Percentiles rank a stretch among this genome's conserved stretches.
phyloP scores from a whole-genome alignment of 129 eudicot species.

The Pittosporum tobira region DNA sequence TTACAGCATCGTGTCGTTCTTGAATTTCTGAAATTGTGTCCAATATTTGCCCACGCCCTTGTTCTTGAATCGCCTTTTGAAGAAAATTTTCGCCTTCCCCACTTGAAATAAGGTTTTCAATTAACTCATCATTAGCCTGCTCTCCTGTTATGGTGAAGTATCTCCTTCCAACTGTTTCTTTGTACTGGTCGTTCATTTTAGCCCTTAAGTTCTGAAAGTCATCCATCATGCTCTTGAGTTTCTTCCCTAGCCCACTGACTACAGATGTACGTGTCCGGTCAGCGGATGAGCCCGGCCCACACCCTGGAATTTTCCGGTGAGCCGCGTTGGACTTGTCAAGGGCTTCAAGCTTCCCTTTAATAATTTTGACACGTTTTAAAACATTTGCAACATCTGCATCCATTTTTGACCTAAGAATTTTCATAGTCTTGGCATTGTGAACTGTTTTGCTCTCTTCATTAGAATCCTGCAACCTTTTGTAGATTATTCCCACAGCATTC shows the following conservation, averaged over 20 bases:
- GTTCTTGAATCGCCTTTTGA: constrained; percentile 90
- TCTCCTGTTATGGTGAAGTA: constrained; percentile 91
- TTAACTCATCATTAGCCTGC: constrained; percentile 60
- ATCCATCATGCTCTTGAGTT: constrained; percentile 85
- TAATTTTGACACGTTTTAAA: constrained; percentile 52
- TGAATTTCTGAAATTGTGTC: constrained; percentile 87
- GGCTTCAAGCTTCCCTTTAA: constrained; percentile 73
- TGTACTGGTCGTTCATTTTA: constrained; percentile 70
- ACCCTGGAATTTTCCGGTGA: constrained; percentile 60
- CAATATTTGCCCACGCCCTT: constrained; percentile 78
- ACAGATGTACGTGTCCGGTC: constrained; percentile 81
- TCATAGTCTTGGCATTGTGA: constrained; percentile 64
- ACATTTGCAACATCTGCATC: constrained; percentile 70
- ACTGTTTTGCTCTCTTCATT: constrained; percentile 69
- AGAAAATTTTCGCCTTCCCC: constrained; percentile 83
- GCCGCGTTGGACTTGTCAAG: constrained; percentile 61
- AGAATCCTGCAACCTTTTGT: constrained; percentile 59
- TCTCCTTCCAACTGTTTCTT: constrained; percentile 73
- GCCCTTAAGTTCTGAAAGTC: constrained; percentile 59
- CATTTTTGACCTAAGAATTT: constrained; percentile 55
- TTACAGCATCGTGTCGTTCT: constrained; percentile 88
- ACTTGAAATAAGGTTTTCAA: constrained; percentile 71
- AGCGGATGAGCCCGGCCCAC: constrained; percentile 87
- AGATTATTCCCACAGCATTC: constrained; percentile 51
- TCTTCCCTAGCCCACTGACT: constrained; percentile 84